These are phyloP conservation scores for Torulaspora indica DNA, from an alignment of 805 yeast genomes.

Conservation along the genomic window DNA sequence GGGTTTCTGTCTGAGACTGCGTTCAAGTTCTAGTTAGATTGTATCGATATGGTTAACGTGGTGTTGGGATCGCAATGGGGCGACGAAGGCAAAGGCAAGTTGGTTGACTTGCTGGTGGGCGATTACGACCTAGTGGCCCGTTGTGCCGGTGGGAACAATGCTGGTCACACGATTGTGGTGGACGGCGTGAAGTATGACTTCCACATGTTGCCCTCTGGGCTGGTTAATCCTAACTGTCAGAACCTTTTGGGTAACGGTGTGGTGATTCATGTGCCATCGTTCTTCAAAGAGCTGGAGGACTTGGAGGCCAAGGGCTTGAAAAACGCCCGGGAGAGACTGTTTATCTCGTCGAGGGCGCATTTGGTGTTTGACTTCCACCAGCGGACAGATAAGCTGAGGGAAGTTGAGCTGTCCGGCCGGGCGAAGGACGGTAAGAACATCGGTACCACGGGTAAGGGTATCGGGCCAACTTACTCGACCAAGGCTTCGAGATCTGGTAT, in stretches of 20 bases:
- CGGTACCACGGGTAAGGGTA: conserved; percentile 98
- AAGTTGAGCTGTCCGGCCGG: conserved; percentile 67
- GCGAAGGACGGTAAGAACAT: conserved; percentile 66
- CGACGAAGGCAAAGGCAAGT: conserved; percentile 98
- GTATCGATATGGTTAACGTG: conserved; percentile 48
- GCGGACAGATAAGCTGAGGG: conserved; percentile 91
- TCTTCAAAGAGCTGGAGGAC: conserved; percentile 79
- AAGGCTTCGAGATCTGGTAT: conserved; percentile 96
- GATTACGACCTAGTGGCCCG: conserved; percentile 95
- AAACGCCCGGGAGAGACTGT: conserved; percentile 59
- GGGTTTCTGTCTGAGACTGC: conserved; percentile 2
- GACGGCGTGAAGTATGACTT: conserved; percentile 85
- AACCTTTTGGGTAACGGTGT: conserved; percentile 95
- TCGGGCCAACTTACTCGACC: conserved; percentile 96
- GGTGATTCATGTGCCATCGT: conserved; percentile 89
- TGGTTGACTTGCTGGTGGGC: conserved; percentile 92
- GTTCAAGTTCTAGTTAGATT: conserved; percentile 5
- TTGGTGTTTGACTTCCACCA: conserved; percentile 97
- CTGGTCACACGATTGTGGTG: conserved; percentile 98
- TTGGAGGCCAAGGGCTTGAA: conserved; percentile 75
- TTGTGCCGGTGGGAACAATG: conserved; percentile 98
- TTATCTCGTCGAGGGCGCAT: conserved; percentile 90
- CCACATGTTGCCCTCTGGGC: conserved; percentile 99
- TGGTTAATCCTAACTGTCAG: conserved; percentile 85
- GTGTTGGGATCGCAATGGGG: conserved; percentile 99